Evolutionary conservation across 2,329 filamentous ascomycete species (phyloP).

Genomic region (Hymenoscyphus albidus): DNA sequence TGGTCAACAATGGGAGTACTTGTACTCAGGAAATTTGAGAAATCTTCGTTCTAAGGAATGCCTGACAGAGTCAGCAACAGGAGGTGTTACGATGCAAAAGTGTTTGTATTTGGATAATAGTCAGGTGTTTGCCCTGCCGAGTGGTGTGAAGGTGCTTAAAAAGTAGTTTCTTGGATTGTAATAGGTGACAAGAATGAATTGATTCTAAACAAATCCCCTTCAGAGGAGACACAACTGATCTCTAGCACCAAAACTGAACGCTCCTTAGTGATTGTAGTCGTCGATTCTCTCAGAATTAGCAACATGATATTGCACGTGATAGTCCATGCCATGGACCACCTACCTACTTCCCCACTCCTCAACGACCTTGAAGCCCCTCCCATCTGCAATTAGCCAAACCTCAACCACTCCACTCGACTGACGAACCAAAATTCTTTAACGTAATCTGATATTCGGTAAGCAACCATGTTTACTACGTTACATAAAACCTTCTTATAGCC

Average conservation of each 20-base stretch:
- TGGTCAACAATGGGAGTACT: constrained; percentile 42
- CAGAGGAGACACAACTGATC: not conserved
- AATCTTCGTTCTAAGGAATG: constrained; percentile 36
- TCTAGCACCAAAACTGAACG: not conserved
- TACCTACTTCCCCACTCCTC: not conserved
- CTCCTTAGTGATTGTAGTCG: not conserved
- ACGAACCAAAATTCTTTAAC: not conserved
- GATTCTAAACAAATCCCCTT: too few species aligned
- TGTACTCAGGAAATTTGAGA: constrained; percentile 42
- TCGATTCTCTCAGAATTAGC: not conserved
- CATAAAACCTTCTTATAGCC: not conserved
- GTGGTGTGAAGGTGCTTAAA: constrained; percentile 37
- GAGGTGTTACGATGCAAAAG: constrained; percentile 26
- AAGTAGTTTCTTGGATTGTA: not conserved
- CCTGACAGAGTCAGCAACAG: constrained; percentile 38
- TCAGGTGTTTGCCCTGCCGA: constrained; percentile 46
- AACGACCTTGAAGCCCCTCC: not conserved
- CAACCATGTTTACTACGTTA: not conserved
- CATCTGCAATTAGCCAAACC: not conserved
- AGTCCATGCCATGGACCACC: not conserved
- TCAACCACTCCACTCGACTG: not conserved
- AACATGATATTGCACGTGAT: not conserved
- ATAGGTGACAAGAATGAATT: too few species aligned
- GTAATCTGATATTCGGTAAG: not conserved
- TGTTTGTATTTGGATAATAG: constrained; percentile 40